Evolutionary conservation across 441 rosid genomes (phyloP), one percentile per base, ranked within the genome.

Genomic region (Erodium chrysanthum): DNA sequence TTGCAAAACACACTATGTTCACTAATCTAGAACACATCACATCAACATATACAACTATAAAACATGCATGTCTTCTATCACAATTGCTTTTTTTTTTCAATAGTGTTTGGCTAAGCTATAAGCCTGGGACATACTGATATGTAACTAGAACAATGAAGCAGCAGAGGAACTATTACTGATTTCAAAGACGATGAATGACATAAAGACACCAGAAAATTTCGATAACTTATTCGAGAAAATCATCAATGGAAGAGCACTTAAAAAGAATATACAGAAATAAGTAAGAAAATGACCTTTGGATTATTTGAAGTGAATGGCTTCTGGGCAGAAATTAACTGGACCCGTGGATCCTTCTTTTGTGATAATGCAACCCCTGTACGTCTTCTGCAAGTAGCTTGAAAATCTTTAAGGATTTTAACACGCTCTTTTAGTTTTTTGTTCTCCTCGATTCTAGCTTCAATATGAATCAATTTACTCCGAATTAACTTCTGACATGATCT

Each of bases 381-480:
- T 68, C 71, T 84, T 81, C 82, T 86, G 83, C 98, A 86, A 76
- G 84, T 75, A 77, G 73, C 76, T 80, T 87, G 96, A 74, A 91
- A 85, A 69, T 91, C 89, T 76, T 78, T 83, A 22, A 93, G 81
- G 69, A 85, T 79, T 73, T 82, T 81, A 68, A 89, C 84, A 61
- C 88, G 87, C 60, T 86, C 83, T 83, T 72, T 81, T 84, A 86
- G 80, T 79, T 85, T 83, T 84, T 84, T 84, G 79, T 85, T 90
- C 86, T 85, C 89, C 89, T 84, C 96, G 56, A 91, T 87, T 67
- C 86, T 86, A 63, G 90, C 85, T 77, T 89, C 95, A 76, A 88
- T 81, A 59, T 86, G 83, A 68, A 69, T 72, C 81, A 93, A 74
- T 79, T 93, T 89, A 74, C 71, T 75, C 68, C 89, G 77, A 18